Evolutionary conservation across 331 rosid genomes (phyloP).

Genomic region (Arachis monticola): DNA sequence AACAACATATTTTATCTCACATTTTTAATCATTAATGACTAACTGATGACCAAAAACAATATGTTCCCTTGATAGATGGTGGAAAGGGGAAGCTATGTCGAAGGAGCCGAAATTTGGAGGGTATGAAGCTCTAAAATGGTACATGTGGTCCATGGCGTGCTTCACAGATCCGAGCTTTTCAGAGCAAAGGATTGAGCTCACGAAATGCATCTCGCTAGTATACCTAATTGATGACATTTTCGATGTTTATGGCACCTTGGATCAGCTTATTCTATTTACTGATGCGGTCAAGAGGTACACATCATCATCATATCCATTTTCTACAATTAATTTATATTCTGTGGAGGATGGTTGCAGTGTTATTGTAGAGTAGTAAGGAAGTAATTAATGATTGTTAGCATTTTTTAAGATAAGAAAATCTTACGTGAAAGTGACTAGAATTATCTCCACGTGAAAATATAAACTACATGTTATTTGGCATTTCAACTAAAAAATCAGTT

Average conservation of each 20-base stretch:
- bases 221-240: constrained; percentile 65
- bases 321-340: too few relatives aligned
- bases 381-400: too few relatives aligned
- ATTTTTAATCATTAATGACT: too few relatives aligned
- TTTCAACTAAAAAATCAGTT: too few relatives aligned
- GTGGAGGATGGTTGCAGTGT: too few relatives aligned
- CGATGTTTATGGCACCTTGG: constrained; percentile 54
- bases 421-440: too few relatives aligned
- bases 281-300: constrained; percentile 50
- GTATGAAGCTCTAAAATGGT: constrained; percentile 67
- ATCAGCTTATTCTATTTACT: constrained; percentile 53
- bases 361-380: too few relatives aligned
- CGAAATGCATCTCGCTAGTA: constrained; percentile 54
- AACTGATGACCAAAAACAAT: too few relatives aligned
- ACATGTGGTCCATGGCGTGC: constrained; percentile 60
- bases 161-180: constrained; percentile 51
- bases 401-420: too few relatives aligned
- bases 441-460: too few relatives aligned
- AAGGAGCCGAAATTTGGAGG: constrained; percentile 43
- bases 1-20: too few relatives aligned
- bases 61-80: constrained; percentile 50
- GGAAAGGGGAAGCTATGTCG: constrained; percentile 51
- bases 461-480: too few relatives aligned
- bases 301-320: neutral
- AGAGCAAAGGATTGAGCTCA: constrained; percentile 58